Percentiles rank a stretch among this genome's conserved stretches.
Evolutionary conservation across 495 filamentous ascomycete genomes (phyloP).

Genomic region (Penicillium steckii): DNA sequence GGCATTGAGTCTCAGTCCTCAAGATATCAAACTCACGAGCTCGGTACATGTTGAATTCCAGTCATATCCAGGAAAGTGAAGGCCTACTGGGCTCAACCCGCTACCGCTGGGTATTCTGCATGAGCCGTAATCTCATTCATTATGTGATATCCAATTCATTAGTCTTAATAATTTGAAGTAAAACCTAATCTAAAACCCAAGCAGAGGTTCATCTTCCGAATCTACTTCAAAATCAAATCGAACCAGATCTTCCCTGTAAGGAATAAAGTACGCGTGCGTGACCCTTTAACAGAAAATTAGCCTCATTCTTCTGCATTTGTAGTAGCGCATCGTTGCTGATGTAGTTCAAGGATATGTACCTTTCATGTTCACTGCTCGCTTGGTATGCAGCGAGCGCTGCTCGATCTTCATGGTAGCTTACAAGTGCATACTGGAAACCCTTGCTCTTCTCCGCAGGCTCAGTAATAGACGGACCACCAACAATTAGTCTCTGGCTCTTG

Average conservation of each 20-base stretch:
- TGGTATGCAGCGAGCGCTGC: slow-evolving; percentile 45
- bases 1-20: slow-evolving; percentile 8
- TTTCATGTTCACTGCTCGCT: slow-evolving; percentile 45
- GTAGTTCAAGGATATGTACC: slow-evolving; percentile 20
- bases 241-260: slow-evolving; percentile 47
- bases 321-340: too few relatives aligned
- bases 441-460: slow-evolving; percentile 46
- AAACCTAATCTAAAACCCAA: slow-evolving; percentile 14
- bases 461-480: slow-evolving; percentile 46
- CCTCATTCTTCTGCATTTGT: not conserved
- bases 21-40: slow-evolving; percentile 8
- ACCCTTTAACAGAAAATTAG: slow-evolving; percentile 24
- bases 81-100: not conserved
- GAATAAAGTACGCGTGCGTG: slow-evolving; percentile 42
- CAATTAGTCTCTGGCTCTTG: slow-evolving; percentile 38
- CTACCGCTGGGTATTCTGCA: not conserved
- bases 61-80: not conserved
- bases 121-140: not conserved
- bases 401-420: slow-evolving; percentile 45
- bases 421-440: slow-evolving; percentile 43
- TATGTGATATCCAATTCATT: not conserved
- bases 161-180: not conserved
- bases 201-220: slow-evolving; percentile 29
- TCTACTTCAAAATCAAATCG: slow-evolving; percentile 52
- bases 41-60: slow-evolving; percentile 9